These are phyloP conservation scores for Pseudogymnoascus sp. DNA, from an alignment of 2,329 filamentous ascomycete species.

Conservation along the genomic window DNA sequence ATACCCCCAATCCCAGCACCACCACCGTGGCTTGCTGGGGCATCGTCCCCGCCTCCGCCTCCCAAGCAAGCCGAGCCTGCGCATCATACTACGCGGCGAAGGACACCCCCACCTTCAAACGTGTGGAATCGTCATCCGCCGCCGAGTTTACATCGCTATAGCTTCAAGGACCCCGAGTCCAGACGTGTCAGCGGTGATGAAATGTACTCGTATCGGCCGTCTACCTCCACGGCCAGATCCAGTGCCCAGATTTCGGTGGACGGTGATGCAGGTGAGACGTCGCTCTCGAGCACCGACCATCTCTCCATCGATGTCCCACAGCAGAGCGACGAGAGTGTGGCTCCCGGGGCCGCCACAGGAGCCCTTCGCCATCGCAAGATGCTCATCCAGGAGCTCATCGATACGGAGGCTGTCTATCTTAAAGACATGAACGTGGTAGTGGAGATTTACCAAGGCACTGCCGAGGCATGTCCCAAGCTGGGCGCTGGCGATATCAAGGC, in stretches of 20 bases:
- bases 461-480: slow-evolving; percentile 70
- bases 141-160: slow-evolving; percentile 24
- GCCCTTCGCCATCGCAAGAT: slow-evolving; percentile 74
- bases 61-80: not conserved
- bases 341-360: slow-evolving; percentile 51
- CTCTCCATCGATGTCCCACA: slow-evolving; percentile 7
- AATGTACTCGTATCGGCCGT: slow-evolving; percentile 23
- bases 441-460: slow-evolving; percentile 95
- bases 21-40: not conserved
- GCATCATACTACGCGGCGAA: not conserved
- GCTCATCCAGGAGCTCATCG: slow-evolving; percentile 83
- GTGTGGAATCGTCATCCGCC: slow-evolving; percentile 19
- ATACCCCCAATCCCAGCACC: slow-evolving; percentile 1
- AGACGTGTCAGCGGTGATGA: slow-evolving; percentile 25
- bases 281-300: slow-evolving; percentile 9
- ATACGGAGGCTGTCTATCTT: slow-evolving; percentile 86
- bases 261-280: slow-evolving; percentile 10
- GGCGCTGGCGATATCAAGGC: slow-evolving; percentile 78
- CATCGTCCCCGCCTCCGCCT: not conserved
- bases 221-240: slow-evolving; percentile 27
- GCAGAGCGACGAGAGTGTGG: slow-evolving; percentile 33
- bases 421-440: slow-evolving; percentile 96
- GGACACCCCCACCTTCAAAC: slow-evolving; percentile 16
- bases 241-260: slow-evolving; percentile 24
- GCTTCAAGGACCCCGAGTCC: slow-evolving; percentile 23